Percentiles rank a stretch among this genome's conserved stretches.
These are phyloP conservation scores for Psilocybe cubensis DNA, from an alignment of 768 basidiomycete genomes.

Conservation along the genomic window DNA sequence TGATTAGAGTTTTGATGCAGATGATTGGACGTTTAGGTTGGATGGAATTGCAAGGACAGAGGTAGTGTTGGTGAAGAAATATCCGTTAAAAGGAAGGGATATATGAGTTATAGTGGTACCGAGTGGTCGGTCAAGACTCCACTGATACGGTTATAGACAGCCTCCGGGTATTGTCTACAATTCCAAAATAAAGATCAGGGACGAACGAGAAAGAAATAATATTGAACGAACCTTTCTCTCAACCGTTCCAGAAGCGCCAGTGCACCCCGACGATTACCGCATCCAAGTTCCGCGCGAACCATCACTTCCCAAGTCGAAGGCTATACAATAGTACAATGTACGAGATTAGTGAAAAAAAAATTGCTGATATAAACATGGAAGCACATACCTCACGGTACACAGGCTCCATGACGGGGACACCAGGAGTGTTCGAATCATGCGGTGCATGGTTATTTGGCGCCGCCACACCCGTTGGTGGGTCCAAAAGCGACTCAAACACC, in stretches of 20 bases:
- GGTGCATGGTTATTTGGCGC: slow-evolving; percentile 88
- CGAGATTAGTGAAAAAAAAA: neutral
- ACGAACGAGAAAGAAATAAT: neutral
- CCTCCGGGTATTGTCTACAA: slow-evolving; percentile 71
- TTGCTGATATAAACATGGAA: too few species aligned
- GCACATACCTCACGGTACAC: slow-evolving; percentile 80
- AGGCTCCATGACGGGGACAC: slow-evolving; percentile 50
- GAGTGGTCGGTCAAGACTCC: slow-evolving; percentile 80
- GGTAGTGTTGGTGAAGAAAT: neutral
- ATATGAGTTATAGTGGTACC: slow-evolving; percentile 5
- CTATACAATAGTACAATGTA: slow-evolving; percentile 34
- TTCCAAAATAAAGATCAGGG: slow-evolving; percentile 11
- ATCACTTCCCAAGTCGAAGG: slow-evolving; percentile 96
- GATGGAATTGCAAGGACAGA: neutral
- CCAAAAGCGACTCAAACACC: slow-evolving; percentile 80
- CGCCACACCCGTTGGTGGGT: slow-evolving; percentile 84
- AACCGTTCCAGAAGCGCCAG: slow-evolving; percentile 69
- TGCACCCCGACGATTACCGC: slow-evolving; percentile 74
- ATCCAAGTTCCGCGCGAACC: slow-evolving; percentile 88
- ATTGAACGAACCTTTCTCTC: slow-evolving; percentile 61
- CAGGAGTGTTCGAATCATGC: slow-evolving; percentile 46
- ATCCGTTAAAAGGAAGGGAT: neutral
- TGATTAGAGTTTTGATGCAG: neutral
- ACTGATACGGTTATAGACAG: slow-evolving; percentile 78
- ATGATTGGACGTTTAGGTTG: neutral